Evolutionary conservation across 768 basidiomycete genomes (phyloP).

Genomic region (Naganishia vaughanmartiniae): DNA sequence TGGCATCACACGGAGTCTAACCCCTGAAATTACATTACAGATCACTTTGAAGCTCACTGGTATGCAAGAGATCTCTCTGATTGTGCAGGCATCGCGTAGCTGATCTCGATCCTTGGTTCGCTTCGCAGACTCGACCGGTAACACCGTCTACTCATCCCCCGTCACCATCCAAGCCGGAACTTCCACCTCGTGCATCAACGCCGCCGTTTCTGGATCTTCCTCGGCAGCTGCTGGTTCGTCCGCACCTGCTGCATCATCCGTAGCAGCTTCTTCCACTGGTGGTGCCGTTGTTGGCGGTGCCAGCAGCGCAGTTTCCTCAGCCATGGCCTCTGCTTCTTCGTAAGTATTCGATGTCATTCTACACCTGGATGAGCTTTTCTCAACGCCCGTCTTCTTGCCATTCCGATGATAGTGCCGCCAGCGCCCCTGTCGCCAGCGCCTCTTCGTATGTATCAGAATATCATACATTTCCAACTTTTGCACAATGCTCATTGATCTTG

Average conservation of each 20-base stretch:
- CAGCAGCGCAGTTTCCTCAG: slow-evolving; percentile 24
- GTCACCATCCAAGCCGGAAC: slow-evolving; percentile 43
- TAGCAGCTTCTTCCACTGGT: slow-evolving; percentile 14
- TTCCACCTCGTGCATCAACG: slow-evolving; percentile 39
- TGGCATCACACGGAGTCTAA: background rate
- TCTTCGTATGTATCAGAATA: background rate
- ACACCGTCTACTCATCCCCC: slow-evolving; percentile 43
- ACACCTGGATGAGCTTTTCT: background rate
- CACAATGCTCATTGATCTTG: background rate
- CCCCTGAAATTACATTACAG: background rate
- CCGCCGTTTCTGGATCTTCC: background rate
- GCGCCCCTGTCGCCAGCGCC: slow-evolving; percentile 7
- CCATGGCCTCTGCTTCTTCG: background rate
- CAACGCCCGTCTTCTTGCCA: background rate
- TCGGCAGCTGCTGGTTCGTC: slow-evolving; percentile 30
- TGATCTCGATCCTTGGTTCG: background rate
- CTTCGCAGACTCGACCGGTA: slow-evolving; percentile 59
- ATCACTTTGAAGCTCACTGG: slow-evolving; percentile 52
- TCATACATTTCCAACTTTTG: background rate
- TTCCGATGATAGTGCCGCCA: slow-evolving; percentile 1
- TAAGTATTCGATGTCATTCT: background rate
- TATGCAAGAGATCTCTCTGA: background rate
- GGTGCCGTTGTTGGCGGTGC: slow-evolving; percentile 33
- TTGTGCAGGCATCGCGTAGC: background rate
- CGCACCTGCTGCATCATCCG: slow-evolving; percentile 34